A percentile compares a stretch with the other conserved stretches of the same genome.
Evolutionary conservation across 2,329 filamentous ascomycete species (phyloP).

Genomic region (Hypomyces rosellus): DNA sequence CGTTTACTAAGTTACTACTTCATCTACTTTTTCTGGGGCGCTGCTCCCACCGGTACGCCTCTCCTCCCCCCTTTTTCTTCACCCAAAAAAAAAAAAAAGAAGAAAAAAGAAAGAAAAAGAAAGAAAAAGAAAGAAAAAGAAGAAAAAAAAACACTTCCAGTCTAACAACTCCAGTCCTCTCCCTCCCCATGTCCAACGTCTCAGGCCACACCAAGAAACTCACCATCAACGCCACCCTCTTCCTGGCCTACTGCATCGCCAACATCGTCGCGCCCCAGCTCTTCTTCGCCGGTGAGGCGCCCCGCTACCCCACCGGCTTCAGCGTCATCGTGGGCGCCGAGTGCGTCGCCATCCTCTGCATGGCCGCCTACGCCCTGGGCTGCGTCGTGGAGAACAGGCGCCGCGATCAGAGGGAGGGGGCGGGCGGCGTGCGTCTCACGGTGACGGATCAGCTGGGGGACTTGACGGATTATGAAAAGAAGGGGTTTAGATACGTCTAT

Average conservation of each 20-base stretch:
- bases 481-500: conserved; percentile 47
- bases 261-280: conserved; percentile 57
- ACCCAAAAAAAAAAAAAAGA: neutral
- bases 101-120: too few species aligned
- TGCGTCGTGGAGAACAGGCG: conserved; percentile 45
- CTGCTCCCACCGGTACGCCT: conserved; percentile 15
- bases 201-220: conserved; percentile 19
- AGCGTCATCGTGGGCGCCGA: conserved; percentile 51
- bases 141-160: neutral
- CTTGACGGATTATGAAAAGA: conserved; percentile 50
- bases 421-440: conserved; percentile 3
- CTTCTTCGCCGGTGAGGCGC: conserved; percentile 50
- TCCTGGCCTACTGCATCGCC: conserved; percentile 53
- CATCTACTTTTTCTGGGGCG: conserved; percentile 23
- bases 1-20: conserved; percentile 11
- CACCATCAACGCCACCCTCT: conserved; percentile 21
- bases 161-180: conserved; percentile 5
- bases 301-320: conserved; percentile 56
- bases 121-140: too few species aligned
- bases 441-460: conserved; percentile 26
- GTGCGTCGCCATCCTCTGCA: neutral
- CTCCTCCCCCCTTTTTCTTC: neutral
- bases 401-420: conserved; percentile 34
- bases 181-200: conserved; percentile 20
- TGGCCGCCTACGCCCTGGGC: conserved; percentile 41